Evolutionary conservation across 2,329 filamentous ascomycete genomes (phyloP), one percentile per base, ranked within the genome.

Genomic region (Verticillium alfalfae): DNA sequence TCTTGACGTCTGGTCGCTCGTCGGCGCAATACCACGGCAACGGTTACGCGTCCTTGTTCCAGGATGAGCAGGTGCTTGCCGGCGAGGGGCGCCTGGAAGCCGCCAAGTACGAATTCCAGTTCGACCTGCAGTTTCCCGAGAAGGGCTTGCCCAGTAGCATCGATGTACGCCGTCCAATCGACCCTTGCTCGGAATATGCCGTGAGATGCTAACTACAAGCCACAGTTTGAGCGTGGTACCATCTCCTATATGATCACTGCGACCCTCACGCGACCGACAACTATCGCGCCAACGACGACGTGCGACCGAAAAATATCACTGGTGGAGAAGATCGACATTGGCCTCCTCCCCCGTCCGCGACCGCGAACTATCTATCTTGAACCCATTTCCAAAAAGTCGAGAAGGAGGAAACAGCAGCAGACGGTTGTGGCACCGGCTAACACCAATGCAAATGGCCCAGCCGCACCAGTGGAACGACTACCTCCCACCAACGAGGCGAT

Each of bases 221-320:
- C 62, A 36, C 74, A 98, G 93, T 99, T 99, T 74, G 95, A 98
- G 76, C 88, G 94, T 71, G 95, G 95, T 39, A 93, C 92, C 2
- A 92, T 99, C 69, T 89, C 90, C 22, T 99, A 98, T 76, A 87
- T 94, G 78, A 85, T 98, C 68, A 94, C 92, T 6, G 90, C 94
- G 37, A 97, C 93, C 9, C 75, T 98, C 62, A 98, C 94, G 22
- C 87, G 93, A 61, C 94, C 95, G 22, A 95, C 91, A 0, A 88
- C 93, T 6, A 96, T 97, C 64, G 84, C 89, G 15, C 89, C 94
- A 2, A 93, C 89, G 2, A 84, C 88, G 10, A 90, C 86, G 39
- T 95, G 91, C 75, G 92, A 96, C 67, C 85, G 88, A 64, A 93
- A 93, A 70, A 83, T 99, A 26, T 87, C 88, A 63, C 79, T 97